Evolutionary conservation across 352 stramenopile species (phyloP).

Genomic region (Hyaloperonospora brassicae): DNA sequence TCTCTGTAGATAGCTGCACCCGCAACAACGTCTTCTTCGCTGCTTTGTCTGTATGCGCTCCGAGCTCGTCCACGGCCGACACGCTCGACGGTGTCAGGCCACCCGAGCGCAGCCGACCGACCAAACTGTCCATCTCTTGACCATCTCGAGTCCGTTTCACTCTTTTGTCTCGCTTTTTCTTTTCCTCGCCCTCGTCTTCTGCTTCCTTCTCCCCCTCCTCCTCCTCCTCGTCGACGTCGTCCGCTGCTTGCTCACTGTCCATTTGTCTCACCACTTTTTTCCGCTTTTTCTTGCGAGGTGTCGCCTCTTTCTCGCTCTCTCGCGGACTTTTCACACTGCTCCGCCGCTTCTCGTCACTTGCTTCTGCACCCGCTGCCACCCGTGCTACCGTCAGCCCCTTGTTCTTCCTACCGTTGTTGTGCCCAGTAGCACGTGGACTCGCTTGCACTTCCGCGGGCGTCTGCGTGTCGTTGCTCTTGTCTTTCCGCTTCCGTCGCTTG

Average conservation of each 20-base stretch:
- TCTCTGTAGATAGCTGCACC: constrained; percentile 1
- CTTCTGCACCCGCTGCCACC: neutral
- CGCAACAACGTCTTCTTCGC: constrained; percentile 5
- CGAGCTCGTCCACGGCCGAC: constrained; percentile 4
- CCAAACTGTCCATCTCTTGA: neutral
- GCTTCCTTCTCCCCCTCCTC: too few species aligned
- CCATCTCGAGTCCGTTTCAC: constrained; percentile 5
- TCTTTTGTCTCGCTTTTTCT: constrained; percentile 19
- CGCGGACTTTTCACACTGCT: constrained; percentile 6
- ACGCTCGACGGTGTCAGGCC: neutral
- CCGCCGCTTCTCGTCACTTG: constrained; percentile 1
- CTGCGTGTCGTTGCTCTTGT: constrained; percentile 6
- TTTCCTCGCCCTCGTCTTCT: constrained; percentile 6
- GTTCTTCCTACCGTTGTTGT: constrained; percentile 15
- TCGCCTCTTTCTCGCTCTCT: constrained; percentile 5
- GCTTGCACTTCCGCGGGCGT: constrained; percentile 1
- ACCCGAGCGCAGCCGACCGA: constrained; percentile 2
- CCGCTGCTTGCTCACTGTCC: too few species aligned
- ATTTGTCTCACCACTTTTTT: constrained; percentile 1
- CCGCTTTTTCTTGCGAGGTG: constrained; percentile 5
- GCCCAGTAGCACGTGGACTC: constrained; percentile 28
- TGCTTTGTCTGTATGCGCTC: neutral
- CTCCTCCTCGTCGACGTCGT: too few species aligned
- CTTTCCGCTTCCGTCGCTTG: constrained; percentile 11
- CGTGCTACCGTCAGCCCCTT: constrained; percentile 4